phyloP scores from a whole-genome alignment of 331 rosid species.

The Pyrus hybrid region DNA sequence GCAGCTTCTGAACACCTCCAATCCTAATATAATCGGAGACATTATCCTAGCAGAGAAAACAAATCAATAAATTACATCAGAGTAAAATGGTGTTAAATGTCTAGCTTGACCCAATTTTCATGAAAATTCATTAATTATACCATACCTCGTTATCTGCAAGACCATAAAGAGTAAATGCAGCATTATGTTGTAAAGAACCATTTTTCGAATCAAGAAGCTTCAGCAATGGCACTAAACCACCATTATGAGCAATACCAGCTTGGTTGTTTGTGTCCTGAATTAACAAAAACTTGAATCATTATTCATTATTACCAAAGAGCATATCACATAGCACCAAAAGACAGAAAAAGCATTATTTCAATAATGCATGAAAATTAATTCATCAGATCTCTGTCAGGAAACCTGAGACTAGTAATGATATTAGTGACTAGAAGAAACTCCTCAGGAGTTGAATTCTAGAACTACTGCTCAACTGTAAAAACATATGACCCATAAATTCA shows the following conservation, averaged over 20 bases:
- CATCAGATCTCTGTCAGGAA: background rate
- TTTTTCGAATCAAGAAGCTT: slow-evolving; percentile 97
- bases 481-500: background rate
- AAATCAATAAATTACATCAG: slow-evolving; percentile 20
- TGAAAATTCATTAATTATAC: slow-evolving; percentile 2
- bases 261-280: slow-evolving; percentile 92
- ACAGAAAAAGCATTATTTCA: background rate
- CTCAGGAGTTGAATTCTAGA: background rate
- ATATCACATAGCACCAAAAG: background rate
- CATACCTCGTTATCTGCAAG: slow-evolving; percentile 97
- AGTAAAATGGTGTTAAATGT: slow-evolving; percentile 16
- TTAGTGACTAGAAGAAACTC: background rate
- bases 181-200: slow-evolving; percentile 98
- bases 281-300: background rate
- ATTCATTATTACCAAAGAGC: background rate
- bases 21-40: slow-evolving; percentile 93
- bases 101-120: slow-evolving; percentile 10
- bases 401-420: background rate
- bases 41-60: slow-evolving; percentile 63
- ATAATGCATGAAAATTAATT: background rate
- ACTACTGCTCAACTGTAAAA: background rate
- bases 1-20: slow-evolving; percentile 94
- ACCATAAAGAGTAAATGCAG: slow-evolving; percentile 99
- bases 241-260: slow-evolving; percentile 96
- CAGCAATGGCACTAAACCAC: slow-evolving; percentile 83